Base-by-base conservation (phyloP, 495 filamentous ascomycete genomes). In the Penicillium subrubescens region DNA sequence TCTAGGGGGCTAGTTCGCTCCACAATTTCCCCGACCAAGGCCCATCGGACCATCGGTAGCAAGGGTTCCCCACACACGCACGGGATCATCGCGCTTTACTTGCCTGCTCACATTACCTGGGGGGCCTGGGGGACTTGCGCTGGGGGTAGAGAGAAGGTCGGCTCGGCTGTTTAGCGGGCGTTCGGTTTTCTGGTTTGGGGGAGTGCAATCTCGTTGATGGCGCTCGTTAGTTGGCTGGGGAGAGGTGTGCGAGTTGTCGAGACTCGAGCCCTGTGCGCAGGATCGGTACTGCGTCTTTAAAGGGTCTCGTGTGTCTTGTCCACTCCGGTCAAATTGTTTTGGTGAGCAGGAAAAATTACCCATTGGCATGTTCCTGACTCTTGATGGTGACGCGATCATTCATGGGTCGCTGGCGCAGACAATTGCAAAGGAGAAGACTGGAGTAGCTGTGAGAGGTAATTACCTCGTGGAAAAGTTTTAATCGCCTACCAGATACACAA, bases 1-100 rank as follows among this genome's bases (percentile, higher is more conserved):
- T 29, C 48, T 17, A 31, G 14, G 19, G 43, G 43, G 17, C 25
- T n/a, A 15, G 6, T 5, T 14, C n/a, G 48, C 48, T 52, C 66
- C 66, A 69, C 67, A 63, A 66, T 69, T 63, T 60, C 63, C 63
- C 67, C 67, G 67, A 64, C 60, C 53, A 56, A 34, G 53, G 53
- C 53, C 53, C n/a, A 23, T 33, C 51, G 14, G 23, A 4, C 5
- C 25, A 11, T 35, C 31, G 10, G 31, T n/a, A 56, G 19, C 21
- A 21, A 56, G 51, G 44, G 23, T 48, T 48, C 44, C 44, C 44
- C 48, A 52, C 48, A 15, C 27, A 55, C 59, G 59, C 66, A 68
- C 62, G 59, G 66, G 55, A 43, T 48, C 59, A 48, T 48, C 37
- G 15, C 48, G 44, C 19, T 8, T 48, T 48, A 48, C 44, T 48